Evolutionary conservation across 2,329 filamentous ascomycete genomes (phyloP), one percentile per base, ranked within the genome.

Genomic region (Camptophora hylomeconis): DNA sequence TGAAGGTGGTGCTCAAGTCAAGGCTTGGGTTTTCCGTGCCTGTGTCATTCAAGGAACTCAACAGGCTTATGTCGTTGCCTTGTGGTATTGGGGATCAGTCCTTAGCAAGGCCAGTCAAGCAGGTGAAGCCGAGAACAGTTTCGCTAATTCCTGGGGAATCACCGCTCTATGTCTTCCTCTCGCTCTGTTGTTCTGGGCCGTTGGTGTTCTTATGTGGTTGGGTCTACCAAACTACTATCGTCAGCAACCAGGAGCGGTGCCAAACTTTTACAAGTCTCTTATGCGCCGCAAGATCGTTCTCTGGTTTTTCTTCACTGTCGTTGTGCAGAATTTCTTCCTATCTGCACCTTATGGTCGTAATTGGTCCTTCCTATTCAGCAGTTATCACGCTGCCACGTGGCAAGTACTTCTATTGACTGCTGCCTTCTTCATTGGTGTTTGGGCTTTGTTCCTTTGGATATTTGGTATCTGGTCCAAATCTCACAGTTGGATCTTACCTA

Each of bases 211-310:
- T 2, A 55, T 76, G 20, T 72, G 60, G 51, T 49, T 69, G 17
- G 73, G 73, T n/a, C 59, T 79, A 6, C 74, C 74, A 4, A 67
- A 69, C 38, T 78, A 72, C 53, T 79, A 79, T 52, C 70, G 69
- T 25, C 70, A 75, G 45, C 55, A 61, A 9, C 74, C 74, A 0
- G 73, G 73, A 35, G 65, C 63, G 24, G 67, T 78, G 1, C 74
- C 74, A 0, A 70, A 67, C 11, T 77, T 79, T 57, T 78, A 77
- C 52, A 61, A 57, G 30, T 68, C 70, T 2, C 58, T 77, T 5
- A 58, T 67, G 37, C 61, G 71, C 25, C 66, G 74, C 35, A 75
- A 75, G 51, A 70, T 77, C 35, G 65, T 77, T 24, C 56, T 74
- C 8, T 78, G 73, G 73, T 77, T 75, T 54, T 70, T 76, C 49